A percentile compares a stretch with the other conserved stretches of the same genome.
These are phyloP conservation scores for Pelargonium australe DNA, from an alignment of 441 rosid species.

Conservation along the genomic window DNA sequence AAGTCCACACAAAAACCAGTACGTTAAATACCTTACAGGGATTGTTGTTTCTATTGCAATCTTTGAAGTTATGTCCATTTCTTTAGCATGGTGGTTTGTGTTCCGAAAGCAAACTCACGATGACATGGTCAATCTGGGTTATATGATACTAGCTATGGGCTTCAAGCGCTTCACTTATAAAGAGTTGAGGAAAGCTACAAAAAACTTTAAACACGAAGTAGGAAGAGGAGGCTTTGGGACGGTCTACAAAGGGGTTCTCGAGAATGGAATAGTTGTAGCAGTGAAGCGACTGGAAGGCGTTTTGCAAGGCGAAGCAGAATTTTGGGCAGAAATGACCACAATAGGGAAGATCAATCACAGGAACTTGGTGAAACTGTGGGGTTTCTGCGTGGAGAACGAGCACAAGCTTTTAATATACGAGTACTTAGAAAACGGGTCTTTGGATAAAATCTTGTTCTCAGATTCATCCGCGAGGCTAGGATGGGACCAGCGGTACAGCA, in stretches of 20 bases:
- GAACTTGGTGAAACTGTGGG: slow-evolving; percentile 1
- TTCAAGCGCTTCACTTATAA: slow-evolving; percentile 25
- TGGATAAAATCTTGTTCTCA: slow-evolving; percentile 12
- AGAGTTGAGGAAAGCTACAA: slow-evolving; percentile 24
- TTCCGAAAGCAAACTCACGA: slow-evolving; percentile 16
- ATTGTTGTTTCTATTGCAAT: slow-evolving; percentile 15
- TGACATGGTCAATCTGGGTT: slow-evolving; percentile 19
- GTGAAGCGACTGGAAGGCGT: slow-evolving; percentile 26
- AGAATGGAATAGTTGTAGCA: slow-evolving; percentile 21
- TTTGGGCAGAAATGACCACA: slow-evolving; percentile 29
- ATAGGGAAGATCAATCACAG: slow-evolving; percentile 13
- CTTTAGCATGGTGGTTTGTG: slow-evolving; percentile 21
- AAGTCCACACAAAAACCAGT: slow-evolving; percentile 11
- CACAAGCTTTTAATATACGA: background rate
- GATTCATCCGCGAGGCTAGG: slow-evolving; percentile 11
- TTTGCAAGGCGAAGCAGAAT: slow-evolving; percentile 25
- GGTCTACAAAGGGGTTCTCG: slow-evolving; percentile 21
- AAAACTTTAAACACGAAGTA: slow-evolving; percentile 23
- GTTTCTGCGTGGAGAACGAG: background rate
- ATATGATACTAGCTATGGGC: slow-evolving; percentile 19
- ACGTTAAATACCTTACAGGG: slow-evolving; percentile 19
- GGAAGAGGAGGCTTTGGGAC: slow-evolving; percentile 27
- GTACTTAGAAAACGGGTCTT: background rate
- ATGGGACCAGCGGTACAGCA: slow-evolving; percentile 23
- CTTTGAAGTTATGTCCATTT: slow-evolving; percentile 12